Evolutionary conservation across 495 filamentous ascomycete genomes (phyloP), one percentile per base, ranked within the genome.

Genomic region (Opeltia flavorubescens): DNA sequence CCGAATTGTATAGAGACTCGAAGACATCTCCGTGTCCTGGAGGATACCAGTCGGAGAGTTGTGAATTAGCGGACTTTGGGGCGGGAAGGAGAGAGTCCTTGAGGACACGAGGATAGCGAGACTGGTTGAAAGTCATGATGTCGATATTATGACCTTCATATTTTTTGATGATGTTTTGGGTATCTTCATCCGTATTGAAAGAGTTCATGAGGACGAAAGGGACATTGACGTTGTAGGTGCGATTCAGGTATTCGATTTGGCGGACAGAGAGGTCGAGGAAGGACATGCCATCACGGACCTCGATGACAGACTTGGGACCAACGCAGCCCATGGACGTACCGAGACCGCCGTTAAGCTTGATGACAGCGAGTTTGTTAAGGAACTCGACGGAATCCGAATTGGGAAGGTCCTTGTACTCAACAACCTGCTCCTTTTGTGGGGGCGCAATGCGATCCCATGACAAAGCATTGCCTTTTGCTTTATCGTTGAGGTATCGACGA

Each of bases 151-250:
- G 93, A 53, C 91, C 93, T 71, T 99, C 89, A 70, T 99, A 99
- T 73, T 99, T 99, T 81, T 96, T 96, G 71, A 99, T 99, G 70
- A 99, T 99, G 64, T 85, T 91, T 54, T 86, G 83, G 49, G 91
- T 99, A 63, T 99, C 91, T 58, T 89, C 80, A 66, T 96, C 87
- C 61, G 91, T 99, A 76, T 99, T 99, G 83, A 99, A 99, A 47
- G 91, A 96, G 79, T 99, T 99, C 91, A 99, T 99, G 60, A 99
- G 78, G 53, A 99, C 83, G 70, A 99, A 95, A 34, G 91, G 91
- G 18, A 99, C 91, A 63, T 95, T 95, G 66, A 94, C 86, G 55
- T 83, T 78, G 71, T 94, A 96, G 36, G 84, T 95, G 61, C 88
- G 84, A 80, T 99, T 99, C 50, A 99, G 81, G 75, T 89, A 93